Evolutionary conservation across 2,329 filamentous ascomycete species (phyloP), one percentile per base, ranked within the genome.

Genomic region (Claviceps maximensis): DNA sequence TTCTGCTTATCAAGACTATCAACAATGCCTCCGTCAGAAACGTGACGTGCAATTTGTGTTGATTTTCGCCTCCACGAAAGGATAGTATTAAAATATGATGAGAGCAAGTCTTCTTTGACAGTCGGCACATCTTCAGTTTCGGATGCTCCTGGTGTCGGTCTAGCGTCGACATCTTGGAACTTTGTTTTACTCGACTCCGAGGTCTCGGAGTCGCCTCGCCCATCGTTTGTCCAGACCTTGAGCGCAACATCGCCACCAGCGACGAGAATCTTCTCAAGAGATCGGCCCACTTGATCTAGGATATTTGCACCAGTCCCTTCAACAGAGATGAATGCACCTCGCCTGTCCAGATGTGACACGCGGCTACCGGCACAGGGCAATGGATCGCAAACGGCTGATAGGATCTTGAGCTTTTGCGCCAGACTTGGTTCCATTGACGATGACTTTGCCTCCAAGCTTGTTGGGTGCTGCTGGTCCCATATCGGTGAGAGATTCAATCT

Each of bases 311-410:
- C 78, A 19, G 84, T 76, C 1, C 90, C 90, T 67, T 97, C 91
- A 29, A 97, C 72, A 0, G 87, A 85, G 56, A 97, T 83, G 40
- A 96, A 78, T 0, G 86, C 80, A 0, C 91, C 90, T n/a, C 89
- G 79, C 7, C 73, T 71, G 59, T 73, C 68, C 55, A 68, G 64
- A 1, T 57, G 56, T 3, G 61, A 58, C 4, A 59, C 60, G 7
- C 61, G 64, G 3, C 67, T 65, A 5, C 65, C 61, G 1, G 69
- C 62, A 17, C 70, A 59, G 6, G 71, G 68, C 15, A 87, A 72
- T 0, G 87, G 82, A 25, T 84, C 86, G 47, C 85, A 85, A 58
- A 96, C 88, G 56, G 82, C 83, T 17, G 81, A 76, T 36, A 97
- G 74, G 2, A 91, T 77, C 49, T 82, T 81, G 60, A 95, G 79